Conservation (phyloP, 176 grass and related monocot species). For the Aegilops bicornis region DNA sequence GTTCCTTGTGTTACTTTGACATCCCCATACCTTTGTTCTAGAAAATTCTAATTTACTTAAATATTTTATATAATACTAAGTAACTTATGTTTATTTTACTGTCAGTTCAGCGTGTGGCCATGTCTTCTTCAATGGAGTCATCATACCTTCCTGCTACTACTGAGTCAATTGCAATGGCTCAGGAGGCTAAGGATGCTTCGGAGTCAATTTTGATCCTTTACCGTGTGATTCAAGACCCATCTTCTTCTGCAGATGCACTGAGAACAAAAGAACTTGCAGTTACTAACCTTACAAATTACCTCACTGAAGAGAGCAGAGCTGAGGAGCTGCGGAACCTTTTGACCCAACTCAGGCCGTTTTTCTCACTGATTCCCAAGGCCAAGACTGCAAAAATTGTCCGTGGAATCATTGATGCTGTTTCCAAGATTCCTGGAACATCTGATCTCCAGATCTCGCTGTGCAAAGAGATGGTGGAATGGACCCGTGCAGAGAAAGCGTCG, state of each 20-base stretch:
- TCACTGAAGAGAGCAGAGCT: conserved; percentile 70
- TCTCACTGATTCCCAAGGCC: conserved; percentile 78
- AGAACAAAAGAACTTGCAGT: conserved; percentile 85
- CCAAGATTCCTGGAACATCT: conserved; percentile 75
- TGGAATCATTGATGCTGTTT: conserved; percentile 75
- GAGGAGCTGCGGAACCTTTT: conserved; percentile 75
- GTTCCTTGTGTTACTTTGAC: not conserved
- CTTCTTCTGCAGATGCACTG: conserved; percentile 65
- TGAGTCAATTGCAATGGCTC: conserved; percentile 58
- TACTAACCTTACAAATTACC: conserved; percentile 67
- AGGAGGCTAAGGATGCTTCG: conserved; percentile 59
- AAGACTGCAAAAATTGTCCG: conserved; percentile 94
- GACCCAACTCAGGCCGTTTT: conserved; percentile 82
- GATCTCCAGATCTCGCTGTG: conserved; percentile 83
- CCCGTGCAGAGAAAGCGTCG: conserved; percentile 75
- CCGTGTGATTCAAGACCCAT: conserved; percentile 65
- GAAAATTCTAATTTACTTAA: not conserved
- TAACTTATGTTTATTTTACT: conserved; percentile 7
- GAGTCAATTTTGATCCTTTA: conserved; percentile 82
- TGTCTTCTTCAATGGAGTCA: conserved; percentile 40
- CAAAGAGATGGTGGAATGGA: conserved; percentile 93
- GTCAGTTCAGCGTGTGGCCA: not conserved
- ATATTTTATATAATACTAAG: not conserved
- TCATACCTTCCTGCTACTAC: conserved; percentile 56
- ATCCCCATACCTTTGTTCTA: not conserved